Evolutionary conservation across 345 rosid species (phyloP).

Genomic region (Salix caprea): DNA sequence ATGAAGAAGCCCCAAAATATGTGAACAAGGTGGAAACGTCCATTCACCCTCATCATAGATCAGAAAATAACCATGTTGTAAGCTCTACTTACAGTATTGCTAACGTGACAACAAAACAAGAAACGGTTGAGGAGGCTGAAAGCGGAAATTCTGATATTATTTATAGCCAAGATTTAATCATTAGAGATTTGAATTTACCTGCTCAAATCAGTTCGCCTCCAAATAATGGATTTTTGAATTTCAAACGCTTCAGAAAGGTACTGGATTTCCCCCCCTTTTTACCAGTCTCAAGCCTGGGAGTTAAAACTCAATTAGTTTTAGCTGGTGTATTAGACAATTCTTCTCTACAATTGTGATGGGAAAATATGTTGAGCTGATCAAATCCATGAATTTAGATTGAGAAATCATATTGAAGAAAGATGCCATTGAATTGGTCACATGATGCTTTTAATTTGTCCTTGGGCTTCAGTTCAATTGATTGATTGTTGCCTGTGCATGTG

Average conservation of each 20-base stretch:
- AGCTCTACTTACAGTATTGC: slow-evolving; percentile 17
- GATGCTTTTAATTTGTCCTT: too few relatives aligned
- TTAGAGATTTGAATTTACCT: slow-evolving; percentile 35
- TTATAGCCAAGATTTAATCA: slow-evolving; percentile 59
- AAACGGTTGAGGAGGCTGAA: slow-evolving; percentile 45
- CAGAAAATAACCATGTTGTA: slow-evolving; percentile 16
- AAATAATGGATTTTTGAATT: slow-evolving; percentile 42
- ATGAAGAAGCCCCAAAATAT: slow-evolving; percentile 25
- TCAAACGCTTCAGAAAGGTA: slow-evolving; percentile 90
- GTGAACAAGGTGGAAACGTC: slow-evolving; percentile 24
- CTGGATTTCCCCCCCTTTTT: neutral
- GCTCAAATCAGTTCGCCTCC: slow-evolving; percentile 24
- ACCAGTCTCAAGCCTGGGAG: too few relatives aligned
- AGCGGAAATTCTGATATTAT: slow-evolving; percentile 60
- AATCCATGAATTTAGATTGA: too few relatives aligned
- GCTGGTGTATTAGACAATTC: too few relatives aligned
- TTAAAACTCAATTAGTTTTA: too few relatives aligned
- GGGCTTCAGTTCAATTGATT: too few relatives aligned
- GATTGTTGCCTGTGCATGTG: too few relatives aligned
- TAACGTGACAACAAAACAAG: slow-evolving; percentile 31
- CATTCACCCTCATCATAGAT: slow-evolving; percentile 2
- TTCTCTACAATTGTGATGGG: too few relatives aligned
- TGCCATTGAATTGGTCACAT: too few relatives aligned
- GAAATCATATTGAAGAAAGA: too few relatives aligned
- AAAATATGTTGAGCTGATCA: too few relatives aligned